A percentile compares a stretch with the other conserved stretches of the same genome.
These are phyloP conservation scores for Gyrodon lividus DNA, from an alignment of 768 basidiomycete genomes.

Conservation along the genomic window DNA sequence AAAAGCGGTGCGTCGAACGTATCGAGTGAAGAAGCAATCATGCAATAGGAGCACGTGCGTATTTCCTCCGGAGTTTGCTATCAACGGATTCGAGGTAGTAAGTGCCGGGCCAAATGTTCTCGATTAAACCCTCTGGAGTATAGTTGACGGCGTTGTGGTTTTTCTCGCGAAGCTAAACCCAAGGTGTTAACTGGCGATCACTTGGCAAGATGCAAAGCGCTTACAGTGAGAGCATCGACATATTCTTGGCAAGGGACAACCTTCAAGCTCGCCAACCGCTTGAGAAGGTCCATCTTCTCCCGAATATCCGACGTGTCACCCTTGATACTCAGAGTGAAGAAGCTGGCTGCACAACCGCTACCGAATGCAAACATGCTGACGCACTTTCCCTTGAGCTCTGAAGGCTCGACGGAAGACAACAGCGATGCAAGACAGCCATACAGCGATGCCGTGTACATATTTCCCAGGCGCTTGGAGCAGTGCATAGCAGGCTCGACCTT, in stretches of 20 bases:
- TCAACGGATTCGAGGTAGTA: conserved; percentile 94
- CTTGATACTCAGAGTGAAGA: conserved; percentile 86
- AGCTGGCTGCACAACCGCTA: conserved; percentile 90
- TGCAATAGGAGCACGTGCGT: conserved; percentile 47
- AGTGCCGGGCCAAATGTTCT: conserved; percentile 91
- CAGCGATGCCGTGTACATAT: conserved; percentile 98
- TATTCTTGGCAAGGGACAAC: conserved; percentile 93
- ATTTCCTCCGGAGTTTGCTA: conserved; percentile 88
- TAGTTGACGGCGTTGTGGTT: conserved; percentile 91
- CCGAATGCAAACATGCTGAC: conserved; percentile 97
- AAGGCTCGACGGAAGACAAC: conserved; percentile 68
- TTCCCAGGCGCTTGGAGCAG: conserved; percentile 88
- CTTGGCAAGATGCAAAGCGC: conserved; percentile 23
- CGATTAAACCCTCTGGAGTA: conserved; percentile 79
- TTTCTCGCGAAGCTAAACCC: conserved; percentile 81
- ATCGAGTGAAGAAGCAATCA: conserved; percentile 9
- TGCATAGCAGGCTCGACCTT: conserved; percentile 83
- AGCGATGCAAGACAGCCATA: conserved; percentile 93
- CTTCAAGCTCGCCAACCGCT: conserved; percentile 79
- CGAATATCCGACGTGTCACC: conserved; percentile 83
- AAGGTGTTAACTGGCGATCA: not conserved
- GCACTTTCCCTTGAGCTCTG: conserved; percentile 75
- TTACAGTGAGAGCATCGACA: conserved; percentile 74
- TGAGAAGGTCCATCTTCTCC: conserved; percentile 76
- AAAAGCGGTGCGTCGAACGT: too few species aligned